Evolutionary conservation across 306 rosid genomes (phyloP), one percentile per base, ranked within the genome.

Genomic region (Vicia villosa): DNA sequence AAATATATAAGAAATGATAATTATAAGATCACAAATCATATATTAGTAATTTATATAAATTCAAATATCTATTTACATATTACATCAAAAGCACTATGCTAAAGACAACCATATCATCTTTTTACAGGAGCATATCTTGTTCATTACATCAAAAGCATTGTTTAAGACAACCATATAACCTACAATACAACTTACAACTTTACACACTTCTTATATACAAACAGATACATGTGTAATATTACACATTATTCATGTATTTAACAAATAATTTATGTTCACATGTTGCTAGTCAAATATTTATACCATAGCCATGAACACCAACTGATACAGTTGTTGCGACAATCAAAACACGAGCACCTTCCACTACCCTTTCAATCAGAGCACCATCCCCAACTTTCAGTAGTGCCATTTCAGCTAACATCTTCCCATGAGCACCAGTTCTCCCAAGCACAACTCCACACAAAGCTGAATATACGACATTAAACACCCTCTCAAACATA

Each of bases 271-370:
- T 42, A 66, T 63, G 34, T 78, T 78, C 68, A 65, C 13, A 83
- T 69, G 72, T 51, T 77, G 66, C 70, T 78, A 38, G 82, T 75
- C 75, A 89, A 51, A 63, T 82, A 47, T 67, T 66, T 70, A 68
- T 90, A 94, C 98, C 98, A 94, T n/a, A 84, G 82, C 43, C 97
- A 68, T 91, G 96, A 80, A 88, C 95, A 66, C 79, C 66, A 50
- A 91, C 89, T 0, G 99, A 85, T 69, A 91, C 52, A 26, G 83
- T 83, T 74, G 97, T 88, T 37, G 85, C 91, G 84, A 73, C 81
- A 64, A 86, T 88, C 80, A 94, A 91, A 91, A 91, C 84, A 75
- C 69, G 59, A 28, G 92, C 92, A 65, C 86, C 88, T 84, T 85
- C 87, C 80, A 88, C 90, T 61, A 84, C 79, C 77, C 66, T 83